phyloP scores from a whole-genome alignment of 2,329 filamentous ascomycete genomes.

The Fusarium cyanostomum region DNA sequence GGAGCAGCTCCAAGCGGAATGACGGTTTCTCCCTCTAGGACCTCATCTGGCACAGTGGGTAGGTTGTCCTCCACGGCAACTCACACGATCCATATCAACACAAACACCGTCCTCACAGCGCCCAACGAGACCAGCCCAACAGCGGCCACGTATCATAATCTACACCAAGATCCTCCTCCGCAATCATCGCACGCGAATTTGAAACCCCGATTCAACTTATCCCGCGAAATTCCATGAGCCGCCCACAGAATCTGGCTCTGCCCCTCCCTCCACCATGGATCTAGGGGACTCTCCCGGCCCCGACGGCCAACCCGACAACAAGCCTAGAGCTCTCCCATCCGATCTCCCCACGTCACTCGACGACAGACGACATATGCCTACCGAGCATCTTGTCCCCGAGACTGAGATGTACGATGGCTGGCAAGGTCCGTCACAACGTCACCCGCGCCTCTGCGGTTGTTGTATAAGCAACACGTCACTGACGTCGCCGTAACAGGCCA shows the following conservation, averaged over 20 bases:
- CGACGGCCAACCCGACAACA: slow-evolving; percentile 49
- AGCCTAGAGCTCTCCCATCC: slow-evolving; percentile 70
- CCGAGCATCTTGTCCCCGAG: slow-evolving; percentile 73
- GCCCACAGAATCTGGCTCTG: slow-evolving; percentile 45
- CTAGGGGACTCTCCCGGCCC: slow-evolving; percentile 60
- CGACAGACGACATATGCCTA: slow-evolving; percentile 77
- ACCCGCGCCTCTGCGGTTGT: slow-evolving; percentile 24
- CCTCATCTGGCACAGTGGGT: slow-evolving; percentile 36
- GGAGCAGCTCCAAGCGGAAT: slow-evolving; percentile 32
- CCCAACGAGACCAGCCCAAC: slow-evolving; percentile 10
- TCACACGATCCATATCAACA: slow-evolving; percentile 36
- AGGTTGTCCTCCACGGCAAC: slow-evolving; percentile 36
- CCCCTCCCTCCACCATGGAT: slow-evolving; percentile 65
- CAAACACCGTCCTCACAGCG: slow-evolving; percentile 8
- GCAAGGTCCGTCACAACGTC: slow-evolving; percentile 72
- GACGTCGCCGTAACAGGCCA: slow-evolving; percentile 69
- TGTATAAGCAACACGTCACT: slow-evolving; percentile 39
- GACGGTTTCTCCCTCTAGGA: slow-evolving; percentile 42
- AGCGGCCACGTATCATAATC: not conserved
- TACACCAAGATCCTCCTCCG: not conserved
- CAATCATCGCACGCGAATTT: slow-evolving; percentile 1
- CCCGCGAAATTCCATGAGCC: slow-evolving; percentile 46
- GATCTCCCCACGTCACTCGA: slow-evolving; percentile 93
- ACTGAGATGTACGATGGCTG: slow-evolving; percentile 99
- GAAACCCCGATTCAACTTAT: slow-evolving; percentile 3